These are phyloP conservation scores for Diospyros kaki DNA, from an alignment of 148 eudicot species.

Conservation along the genomic window DNA sequence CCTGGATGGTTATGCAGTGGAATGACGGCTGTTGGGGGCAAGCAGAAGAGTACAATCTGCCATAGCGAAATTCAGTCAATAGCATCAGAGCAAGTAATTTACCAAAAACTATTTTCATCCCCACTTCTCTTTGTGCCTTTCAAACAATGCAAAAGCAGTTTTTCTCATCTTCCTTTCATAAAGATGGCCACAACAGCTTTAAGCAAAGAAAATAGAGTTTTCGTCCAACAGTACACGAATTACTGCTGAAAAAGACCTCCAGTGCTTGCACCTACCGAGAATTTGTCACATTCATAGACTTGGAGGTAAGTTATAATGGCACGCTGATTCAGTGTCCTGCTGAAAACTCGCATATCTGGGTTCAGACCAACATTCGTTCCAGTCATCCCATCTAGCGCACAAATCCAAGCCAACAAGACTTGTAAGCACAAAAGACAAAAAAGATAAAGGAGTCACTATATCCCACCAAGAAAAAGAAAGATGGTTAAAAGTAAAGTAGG, in stretches of 20 bases:
- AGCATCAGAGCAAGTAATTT: neutral
- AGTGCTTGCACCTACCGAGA: slow-evolving; percentile 48
- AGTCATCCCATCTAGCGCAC: slow-evolving; percentile 47
- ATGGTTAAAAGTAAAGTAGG: neutral
- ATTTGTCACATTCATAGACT: slow-evolving; percentile 55
- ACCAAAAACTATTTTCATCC: too few relatives aligned
- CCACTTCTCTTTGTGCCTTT: too few relatives aligned
- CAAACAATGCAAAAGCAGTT: too few relatives aligned
- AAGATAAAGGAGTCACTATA: neutral
- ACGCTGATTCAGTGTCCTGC: slow-evolving; percentile 19
- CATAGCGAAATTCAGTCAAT: neutral
- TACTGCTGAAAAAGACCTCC: neutral
- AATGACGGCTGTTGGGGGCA: slow-evolving; percentile 71
- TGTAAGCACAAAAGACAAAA: slow-evolving; percentile 3
- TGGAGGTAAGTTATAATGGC: slow-evolving; percentile 57
- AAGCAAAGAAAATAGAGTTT: too few relatives aligned
- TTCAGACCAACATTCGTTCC: slow-evolving; percentile 54
- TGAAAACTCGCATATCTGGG: slow-evolving; percentile 57
- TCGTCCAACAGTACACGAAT: neutral
- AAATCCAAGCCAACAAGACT: neutral
- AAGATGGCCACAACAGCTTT: too few relatives aligned
- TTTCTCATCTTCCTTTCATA: too few relatives aligned
- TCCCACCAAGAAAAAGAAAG: neutral
- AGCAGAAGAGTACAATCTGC: slow-evolving; percentile 80
- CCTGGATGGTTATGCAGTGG: slow-evolving; percentile 88